Evolutionary conservation across 202 grass and related monocot genomes (phyloP).

Genomic region (Hordeum pubiflorum): DNA sequence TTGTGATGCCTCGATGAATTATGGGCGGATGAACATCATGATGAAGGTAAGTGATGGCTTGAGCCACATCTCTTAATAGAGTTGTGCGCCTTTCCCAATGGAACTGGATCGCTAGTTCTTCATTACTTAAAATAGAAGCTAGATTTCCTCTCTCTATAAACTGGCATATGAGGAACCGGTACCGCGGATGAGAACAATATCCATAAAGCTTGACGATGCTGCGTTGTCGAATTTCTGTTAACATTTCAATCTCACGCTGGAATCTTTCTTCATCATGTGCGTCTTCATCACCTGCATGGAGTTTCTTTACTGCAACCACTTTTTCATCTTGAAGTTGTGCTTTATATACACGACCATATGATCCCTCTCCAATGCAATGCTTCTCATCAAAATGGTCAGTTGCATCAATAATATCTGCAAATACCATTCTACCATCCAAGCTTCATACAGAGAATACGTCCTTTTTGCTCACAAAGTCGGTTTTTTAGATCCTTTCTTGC

Average conservation of each 20-base stretch:
- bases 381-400: background rate
- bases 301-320: slow-evolving; percentile 19
- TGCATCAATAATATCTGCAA: background rate
- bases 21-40: slow-evolving; percentile 13
- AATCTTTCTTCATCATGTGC: slow-evolving; percentile 10
- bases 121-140: background rate
- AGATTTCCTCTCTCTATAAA: slow-evolving; percentile 24
- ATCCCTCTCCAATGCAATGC: background rate
- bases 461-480: background rate
- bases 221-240: slow-evolving; percentile 15
- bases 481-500: background rate
- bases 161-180: slow-evolving; percentile 17
- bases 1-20: slow-evolving; percentile 20
- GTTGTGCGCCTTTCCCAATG: slow-evolving; percentile 8
- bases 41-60: slow-evolving; percentile 26
- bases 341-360: background rate
- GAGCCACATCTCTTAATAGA: slow-evolving; percentile 33
- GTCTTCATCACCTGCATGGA: background rate
- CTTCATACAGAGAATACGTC: background rate
- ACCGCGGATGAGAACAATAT: background rate
- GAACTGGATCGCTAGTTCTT: background rate
- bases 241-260: slow-evolving; percentile 5
- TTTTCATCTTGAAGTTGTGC: background rate
- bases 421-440: slow-evolving; percentile 6
- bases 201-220: slow-evolving; percentile 31